Conservation (phyloP, 495 filamentous ascomycete species). For the Usnea hakonensis region DNA sequence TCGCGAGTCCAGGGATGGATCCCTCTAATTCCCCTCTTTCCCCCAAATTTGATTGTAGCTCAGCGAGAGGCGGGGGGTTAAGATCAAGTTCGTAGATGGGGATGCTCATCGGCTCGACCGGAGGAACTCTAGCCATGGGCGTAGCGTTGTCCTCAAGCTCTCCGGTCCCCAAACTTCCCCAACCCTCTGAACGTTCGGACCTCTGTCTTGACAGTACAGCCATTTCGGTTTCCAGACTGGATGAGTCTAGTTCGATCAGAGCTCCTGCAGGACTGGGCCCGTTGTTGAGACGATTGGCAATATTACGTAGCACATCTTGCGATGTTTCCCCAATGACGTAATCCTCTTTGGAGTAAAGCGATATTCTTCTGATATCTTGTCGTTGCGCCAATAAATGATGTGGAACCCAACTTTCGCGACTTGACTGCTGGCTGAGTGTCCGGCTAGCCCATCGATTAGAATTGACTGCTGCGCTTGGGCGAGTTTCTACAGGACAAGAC, state of each 20-base stretch:
- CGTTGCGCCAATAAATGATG: background rate
- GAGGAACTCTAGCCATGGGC: too few relatives aligned
- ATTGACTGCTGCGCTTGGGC: background rate
- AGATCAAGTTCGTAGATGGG: too few relatives aligned
- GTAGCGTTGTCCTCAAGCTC: background rate
- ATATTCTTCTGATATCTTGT: too few relatives aligned
- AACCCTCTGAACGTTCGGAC: background rate
- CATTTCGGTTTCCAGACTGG: background rate
- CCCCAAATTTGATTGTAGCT: too few relatives aligned
- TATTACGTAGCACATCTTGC: background rate
- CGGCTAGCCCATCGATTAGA: slow-evolving; percentile 12
- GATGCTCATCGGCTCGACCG: too few relatives aligned
- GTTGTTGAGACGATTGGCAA: background rate
- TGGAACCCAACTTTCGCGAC: slow-evolving; percentile 3
- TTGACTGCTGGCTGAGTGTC: slow-evolving; percentile 2
- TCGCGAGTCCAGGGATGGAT: too few relatives aligned
- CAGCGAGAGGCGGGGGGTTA: too few relatives aligned
- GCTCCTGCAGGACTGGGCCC: background rate
- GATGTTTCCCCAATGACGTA: slow-evolving; percentile 12
- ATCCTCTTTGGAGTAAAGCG: background rate
- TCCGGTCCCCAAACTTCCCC: too few relatives aligned
- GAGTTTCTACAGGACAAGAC: background rate
- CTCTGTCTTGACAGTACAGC: background rate
- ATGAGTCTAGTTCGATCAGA: background rate
- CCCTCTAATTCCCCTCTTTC: too few relatives aligned